Percentiles rank a stretch among this genome's conserved stretches.
Conservation (phyloP, 2,329 filamentous ascomycete species). For the Nannizziopsis barbatae region DNA sequence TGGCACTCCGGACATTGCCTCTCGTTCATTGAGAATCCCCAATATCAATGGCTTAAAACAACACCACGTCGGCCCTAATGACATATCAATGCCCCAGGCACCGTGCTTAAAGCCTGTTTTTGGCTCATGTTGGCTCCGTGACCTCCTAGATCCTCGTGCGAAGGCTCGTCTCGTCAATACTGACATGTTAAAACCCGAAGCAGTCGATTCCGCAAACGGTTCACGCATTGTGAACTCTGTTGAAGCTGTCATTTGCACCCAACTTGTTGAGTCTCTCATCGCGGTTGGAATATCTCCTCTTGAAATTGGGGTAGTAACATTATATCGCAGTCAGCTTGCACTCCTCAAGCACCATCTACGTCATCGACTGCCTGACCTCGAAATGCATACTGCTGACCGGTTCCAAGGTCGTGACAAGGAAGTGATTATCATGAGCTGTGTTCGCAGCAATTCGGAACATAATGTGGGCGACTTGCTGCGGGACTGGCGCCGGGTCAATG, state of each 20-base stretch:
- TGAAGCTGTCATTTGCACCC: slow-evolving; percentile 66
- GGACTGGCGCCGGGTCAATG: slow-evolving; percentile 89
- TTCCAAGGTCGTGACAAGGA: slow-evolving; percentile 97
- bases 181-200: slow-evolving; percentile 54
- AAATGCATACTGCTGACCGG: slow-evolving; percentile 94
- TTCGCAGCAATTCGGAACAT: slow-evolving; percentile 71
- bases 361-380: slow-evolving; percentile 51
- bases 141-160: slow-evolving; percentile 55
- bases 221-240: slow-evolving; percentile 77
- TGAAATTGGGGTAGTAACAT: slow-evolving; percentile 89
- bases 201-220: slow-evolving; percentile 57
- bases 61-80: slow-evolving; percentile 40
- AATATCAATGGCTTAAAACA: slow-evolving; percentile 50
- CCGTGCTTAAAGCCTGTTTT: slow-evolving; percentile 46
- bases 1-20: slow-evolving; percentile 65
- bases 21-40: slow-evolving; percentile 56
- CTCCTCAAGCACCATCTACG: slow-evolving; percentile 64
- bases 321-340: slow-evolving; percentile 86
- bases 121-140: slow-evolving; percentile 61
- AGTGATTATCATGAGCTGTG: slow-evolving; percentile 74
- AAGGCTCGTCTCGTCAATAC: slow-evolving; percentile 87
- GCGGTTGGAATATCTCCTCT: slow-evolving; percentile 59
- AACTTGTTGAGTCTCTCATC: slow-evolving; percentile 71
- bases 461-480: slow-evolving; percentile 82
- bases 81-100: slow-evolving; percentile 21